Base-by-base conservation (phyloP, 306 rosid species). In the Aeschynomene evenia region DNA sequence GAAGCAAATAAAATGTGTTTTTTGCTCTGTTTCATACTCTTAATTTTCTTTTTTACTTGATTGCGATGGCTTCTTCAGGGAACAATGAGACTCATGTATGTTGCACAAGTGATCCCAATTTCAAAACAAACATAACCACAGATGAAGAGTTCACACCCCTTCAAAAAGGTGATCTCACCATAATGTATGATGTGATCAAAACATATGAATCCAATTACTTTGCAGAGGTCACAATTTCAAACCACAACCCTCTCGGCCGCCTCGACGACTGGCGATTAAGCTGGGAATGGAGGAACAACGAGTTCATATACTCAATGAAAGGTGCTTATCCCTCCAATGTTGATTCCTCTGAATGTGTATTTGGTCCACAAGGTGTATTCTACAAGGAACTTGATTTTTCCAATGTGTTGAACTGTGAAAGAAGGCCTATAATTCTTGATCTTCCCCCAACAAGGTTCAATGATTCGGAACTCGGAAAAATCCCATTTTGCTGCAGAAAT, bases 401-500 rank as follows among this genome's bases (percentile, higher is more conserved):
- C 52, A 74, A 64, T 55, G 99, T 94, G 0, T 43, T 94, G 58
- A 94, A 78, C 52, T 94, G 99, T 63, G 79, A 84, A 56, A 85
- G 66, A 78, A 86, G 79, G 71, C 99, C 99, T 15, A 85, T 92
- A 9, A 80, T 94, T 18, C 39, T 82, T 51, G 99, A 94, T 66
- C 87, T 94, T 53, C 99, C 99, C 66, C 83, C 78, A 7, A 77
- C 96, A 11, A 85, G 63, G 83, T 83, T 78, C 78, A 94, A 94
- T 57, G 86, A 91, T 71, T 36, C 97, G 7, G 63, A 20, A 18
- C 64, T 88, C n/a, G 99, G 99, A 4, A 21, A 65, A 40, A 66
- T 88, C 40, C 99, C 99, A 18, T 84, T 78, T 68, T 94, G 99
- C 62, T 94, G 99, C 80, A 82, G 99, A 54, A 94, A 94, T 54